These are phyloP conservation scores for Sparassis latifolia DNA, from an alignment of 1,284 basidiomycete species.

Conservation along the genomic window DNA sequence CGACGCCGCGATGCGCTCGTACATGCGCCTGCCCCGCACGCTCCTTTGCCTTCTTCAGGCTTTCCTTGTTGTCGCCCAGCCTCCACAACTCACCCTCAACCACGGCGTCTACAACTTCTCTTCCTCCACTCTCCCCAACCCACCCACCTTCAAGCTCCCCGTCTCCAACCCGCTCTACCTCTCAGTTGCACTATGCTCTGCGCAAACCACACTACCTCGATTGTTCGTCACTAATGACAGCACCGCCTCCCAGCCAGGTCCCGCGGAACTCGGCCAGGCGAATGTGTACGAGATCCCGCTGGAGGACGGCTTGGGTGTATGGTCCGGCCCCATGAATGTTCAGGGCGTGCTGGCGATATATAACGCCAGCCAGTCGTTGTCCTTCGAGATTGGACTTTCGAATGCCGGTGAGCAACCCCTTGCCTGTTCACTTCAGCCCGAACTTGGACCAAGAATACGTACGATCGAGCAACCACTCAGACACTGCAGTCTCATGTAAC, in stretches of 20 bases:
- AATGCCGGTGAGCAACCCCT: constrained; percentile 35
- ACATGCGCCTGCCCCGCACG: constrained; percentile 14
- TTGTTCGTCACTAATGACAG: constrained; percentile 56
- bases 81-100: constrained; percentile 15
- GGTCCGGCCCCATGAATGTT: constrained; percentile 39
- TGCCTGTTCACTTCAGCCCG: background rate
- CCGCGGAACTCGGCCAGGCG: constrained; percentile 29
- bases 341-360: constrained; percentile 48
- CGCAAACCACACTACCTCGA: constrained; percentile 28
- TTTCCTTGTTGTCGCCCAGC: constrained; percentile 15
- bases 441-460: background rate
- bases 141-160: constrained; percentile 25
- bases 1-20: background rate
- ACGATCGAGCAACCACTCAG: background rate
- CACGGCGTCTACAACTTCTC: constrained; percentile 13
- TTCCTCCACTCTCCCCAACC: constrained; percentile 11
- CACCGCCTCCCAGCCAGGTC: constrained; percentile 32
- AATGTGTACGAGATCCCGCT: constrained; percentile 47
- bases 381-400: constrained; percentile 56
- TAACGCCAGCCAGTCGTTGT: constrained; percentile 27
- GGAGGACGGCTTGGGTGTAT: constrained; percentile 50
- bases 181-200: constrained; percentile 52
- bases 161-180: constrained; percentile 34
- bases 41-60: constrained; percentile 18
- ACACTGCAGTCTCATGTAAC: background rate